These are phyloP conservation scores for Backusella tuberculispora DNA, from an alignment of 192 early-diverging fungal genomes.

Conservation along the genomic window DNA sequence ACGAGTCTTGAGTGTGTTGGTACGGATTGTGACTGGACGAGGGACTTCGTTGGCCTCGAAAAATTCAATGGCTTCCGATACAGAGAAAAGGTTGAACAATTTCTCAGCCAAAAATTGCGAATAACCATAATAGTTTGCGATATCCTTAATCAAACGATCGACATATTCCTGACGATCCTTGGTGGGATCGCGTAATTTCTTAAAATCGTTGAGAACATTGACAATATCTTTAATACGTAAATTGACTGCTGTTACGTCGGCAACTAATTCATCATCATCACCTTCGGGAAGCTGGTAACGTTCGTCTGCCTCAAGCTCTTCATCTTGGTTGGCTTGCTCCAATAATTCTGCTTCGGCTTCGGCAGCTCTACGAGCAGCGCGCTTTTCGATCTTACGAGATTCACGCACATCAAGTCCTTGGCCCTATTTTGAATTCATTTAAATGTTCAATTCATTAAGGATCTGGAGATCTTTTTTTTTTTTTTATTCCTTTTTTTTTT, in stretches of 20 bases:
- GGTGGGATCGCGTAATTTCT: constrained; percentile 74
- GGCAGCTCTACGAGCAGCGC: constrained; percentile 62
- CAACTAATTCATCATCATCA: constrained; percentile 67
- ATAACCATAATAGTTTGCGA: constrained; percentile 95
- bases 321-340: constrained; percentile 73
- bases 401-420: constrained; percentile 51
- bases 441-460: background rate
- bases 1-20: constrained; percentile 95
- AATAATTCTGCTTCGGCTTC: constrained; percentile 73
- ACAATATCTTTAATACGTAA: constrained; percentile 92
- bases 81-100: constrained; percentile 89
- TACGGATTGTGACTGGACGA: constrained; percentile 93
- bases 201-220: constrained; percentile 89
- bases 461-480: background rate
- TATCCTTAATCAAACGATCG: constrained; percentile 85
- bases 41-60: constrained; percentile 99
- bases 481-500: background rate
- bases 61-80: constrained; percentile 94
- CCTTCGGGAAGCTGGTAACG: constrained; percentile 70
- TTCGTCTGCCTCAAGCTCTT: constrained; percentile 72
- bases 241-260: constrained; percentile 69
- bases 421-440: constrained; percentile 38
- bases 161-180: constrained; percentile 86
- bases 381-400: constrained; percentile 68
- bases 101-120: constrained; percentile 90